Evolutionary conservation across 805 yeast genomes (phyloP), one percentile per base, ranked within the genome.

Genomic region (Kuraishia ogatae): DNA sequence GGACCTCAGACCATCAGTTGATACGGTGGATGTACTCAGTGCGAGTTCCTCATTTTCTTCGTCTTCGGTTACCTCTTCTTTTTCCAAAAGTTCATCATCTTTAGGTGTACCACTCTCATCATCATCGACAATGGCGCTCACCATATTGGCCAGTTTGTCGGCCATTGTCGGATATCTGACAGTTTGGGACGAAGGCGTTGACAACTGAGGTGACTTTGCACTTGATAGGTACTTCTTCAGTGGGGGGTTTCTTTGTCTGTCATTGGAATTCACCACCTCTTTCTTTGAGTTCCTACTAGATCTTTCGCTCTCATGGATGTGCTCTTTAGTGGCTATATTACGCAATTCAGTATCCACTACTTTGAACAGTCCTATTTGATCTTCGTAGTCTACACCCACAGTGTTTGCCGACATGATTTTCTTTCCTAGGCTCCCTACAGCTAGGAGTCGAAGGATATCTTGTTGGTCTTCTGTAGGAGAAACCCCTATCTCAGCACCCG

Each of bases 351-450:
- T 48, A 13, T 50, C 39, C 2, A 55, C 58, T 4, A 62, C 48
- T n/a, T 57, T 57, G 56, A 66, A 64, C 21, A 23, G 8, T 17
- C 52, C 59, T 1, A 23, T 47, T 0, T 39, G 49, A 4, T 55
- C 52, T 57, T 68, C 66, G 53, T 63, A 71, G 10, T 48, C 54
- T 21, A 73, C 62, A 13, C 70, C 71, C 20, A 63, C 61, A 8
- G 59, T 58, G 51, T 72, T 71, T 1, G 59, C 23, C 10, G 63
- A 23, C 6, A 74, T 56, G 1, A 68, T 19, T 26, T 60, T 57
- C 54, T 63, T 71, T 13, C 72, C 67, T 55, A 71, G 53, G 47
- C 61, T 58, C 8, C 68, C 71, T n/a, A 74, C 63, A 1, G 77
- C 66, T 13, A 67, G 29, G 8, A 73, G 50, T 58, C 79, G 66